phyloP scores from a whole-genome alignment of 1,284 basidiomycete genomes.

The Papiliotrema terrestris region DNA sequence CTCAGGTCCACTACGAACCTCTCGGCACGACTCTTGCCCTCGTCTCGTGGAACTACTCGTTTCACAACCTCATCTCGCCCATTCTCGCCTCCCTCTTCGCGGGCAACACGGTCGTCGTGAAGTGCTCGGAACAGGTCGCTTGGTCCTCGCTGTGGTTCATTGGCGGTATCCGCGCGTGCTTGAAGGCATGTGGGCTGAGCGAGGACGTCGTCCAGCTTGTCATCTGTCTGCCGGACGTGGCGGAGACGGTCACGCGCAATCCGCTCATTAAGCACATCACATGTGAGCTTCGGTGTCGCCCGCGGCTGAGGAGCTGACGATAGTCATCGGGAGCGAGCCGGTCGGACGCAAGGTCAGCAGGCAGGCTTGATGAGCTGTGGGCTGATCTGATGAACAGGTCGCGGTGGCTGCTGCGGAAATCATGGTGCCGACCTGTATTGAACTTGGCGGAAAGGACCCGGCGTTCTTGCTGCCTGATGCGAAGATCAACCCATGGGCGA shows the following conservation, averaged over 20 bases:
- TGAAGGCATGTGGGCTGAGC: slow-evolving; percentile 72
- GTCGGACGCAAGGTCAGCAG: slow-evolving; percentile 71
- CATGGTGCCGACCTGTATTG: slow-evolving; percentile 83
- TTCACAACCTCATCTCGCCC: slow-evolving; percentile 91
- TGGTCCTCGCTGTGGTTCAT: slow-evolving; percentile 84
- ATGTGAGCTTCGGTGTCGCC: slow-evolving; percentile 22
- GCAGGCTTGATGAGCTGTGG: neutral
- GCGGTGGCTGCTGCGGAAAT: slow-evolving; percentile 77
- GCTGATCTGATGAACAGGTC: slow-evolving; percentile 53
- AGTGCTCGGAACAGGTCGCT: slow-evolving; percentile 87
- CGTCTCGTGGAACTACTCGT: slow-evolving; percentile 72
- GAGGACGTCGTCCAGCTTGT: slow-evolving; percentile 82
- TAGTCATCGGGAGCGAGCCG: slow-evolving; percentile 86
- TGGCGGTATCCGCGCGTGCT: slow-evolving; percentile 66
- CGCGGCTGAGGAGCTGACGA: neutral
- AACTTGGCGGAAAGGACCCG: slow-evolving; percentile 68
- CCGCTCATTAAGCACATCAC: slow-evolving; percentile 66
- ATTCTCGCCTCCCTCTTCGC: slow-evolving; percentile 85
- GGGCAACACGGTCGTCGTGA: slow-evolving; percentile 86
- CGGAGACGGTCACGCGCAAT: slow-evolving; percentile 74
- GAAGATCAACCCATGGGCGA: slow-evolving; percentile 51
- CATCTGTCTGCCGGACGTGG: slow-evolving; percentile 83
- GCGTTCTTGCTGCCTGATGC: slow-evolving; percentile 53
- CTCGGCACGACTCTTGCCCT: slow-evolving; percentile 89
- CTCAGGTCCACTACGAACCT: slow-evolving; percentile 80